phyloP scores from a whole-genome alignment of 345 rosid genomes.

The Brassica incana region DNA sequence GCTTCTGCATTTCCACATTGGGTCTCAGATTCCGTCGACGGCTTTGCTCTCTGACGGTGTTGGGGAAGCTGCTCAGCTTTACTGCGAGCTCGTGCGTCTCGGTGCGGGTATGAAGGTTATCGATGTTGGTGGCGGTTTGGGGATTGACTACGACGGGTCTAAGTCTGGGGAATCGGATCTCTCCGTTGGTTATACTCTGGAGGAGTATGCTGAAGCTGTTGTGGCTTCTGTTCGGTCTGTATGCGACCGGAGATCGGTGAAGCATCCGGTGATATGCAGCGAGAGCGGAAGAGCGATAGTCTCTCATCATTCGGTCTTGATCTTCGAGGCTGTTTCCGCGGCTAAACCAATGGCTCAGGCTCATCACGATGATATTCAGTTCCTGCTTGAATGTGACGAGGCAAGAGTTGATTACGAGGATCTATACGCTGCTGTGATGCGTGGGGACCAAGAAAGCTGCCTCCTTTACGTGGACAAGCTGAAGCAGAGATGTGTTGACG shows the following conservation, averaged over 20 bases:
- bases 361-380: slow-evolving; percentile 51
- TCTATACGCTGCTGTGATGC: slow-evolving; percentile 52
- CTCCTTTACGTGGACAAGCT: slow-evolving; percentile 66
- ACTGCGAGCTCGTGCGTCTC: slow-evolving; percentile 81
- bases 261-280: slow-evolving; percentile 85
- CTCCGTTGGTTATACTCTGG: slow-evolving; percentile 78
- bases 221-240: slow-evolving; percentile 63
- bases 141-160: slow-evolving; percentile 94
- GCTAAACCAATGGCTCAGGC: slow-evolving; percentile 14
- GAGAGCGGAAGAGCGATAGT: slow-evolving; percentile 97
- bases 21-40: slow-evolving; percentile 90
- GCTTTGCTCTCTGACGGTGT: slow-evolving; percentile 72
- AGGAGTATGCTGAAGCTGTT: slow-evolving; percentile 87
- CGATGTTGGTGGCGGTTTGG: slow-evolving; percentile 92
- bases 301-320: slow-evolving; percentile 82
- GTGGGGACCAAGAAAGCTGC: slow-evolving; percentile 72
- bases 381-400: slow-evolving; percentile 65
- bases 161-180: slow-evolving; percentile 80
- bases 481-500: slow-evolving; percentile 80
- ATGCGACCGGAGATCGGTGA: slow-evolving; percentile 70
- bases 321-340: slow-evolving; percentile 77
- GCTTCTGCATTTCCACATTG: slow-evolving; percentile 88
- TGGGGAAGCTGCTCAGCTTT: slow-evolving; percentile 86
- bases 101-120: slow-evolving; percentile 84
- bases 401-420: slow-evolving; percentile 58